Evolutionary conservation across 106 monocot species (phyloP).

Genomic region (Iris macrosiphon): DNA sequence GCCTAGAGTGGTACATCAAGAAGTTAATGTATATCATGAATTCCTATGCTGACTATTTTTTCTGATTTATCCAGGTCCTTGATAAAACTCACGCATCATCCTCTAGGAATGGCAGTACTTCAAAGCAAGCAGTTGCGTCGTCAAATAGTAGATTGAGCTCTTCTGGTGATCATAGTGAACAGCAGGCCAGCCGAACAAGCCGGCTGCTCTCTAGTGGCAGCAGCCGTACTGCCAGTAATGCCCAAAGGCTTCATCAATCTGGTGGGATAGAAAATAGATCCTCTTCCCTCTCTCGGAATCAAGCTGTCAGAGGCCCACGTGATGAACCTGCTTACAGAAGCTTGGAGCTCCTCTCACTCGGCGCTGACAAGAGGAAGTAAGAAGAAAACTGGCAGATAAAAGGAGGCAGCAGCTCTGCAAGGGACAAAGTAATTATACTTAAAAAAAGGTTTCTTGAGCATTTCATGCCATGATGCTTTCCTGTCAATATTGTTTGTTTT

Average conservation of each 20-base stretch:
- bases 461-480: no score
- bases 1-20: no score
- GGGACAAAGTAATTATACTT: no score
- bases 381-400: not conserved
- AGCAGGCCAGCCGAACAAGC: slow-evolving; percentile 21
- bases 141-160: slow-evolving; percentile 25
- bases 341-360: slow-evolving; percentile 52
- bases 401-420: no score
- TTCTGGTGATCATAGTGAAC: slow-evolving; percentile 35
- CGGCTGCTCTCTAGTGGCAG: slow-evolving; percentile 33
- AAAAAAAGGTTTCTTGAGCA: no score
- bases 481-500: no score
- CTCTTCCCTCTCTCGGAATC: slow-evolving; percentile 32
- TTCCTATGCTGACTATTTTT: not conserved
- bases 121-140: slow-evolving; percentile 34
- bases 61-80: not conserved
- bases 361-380: slow-evolving; percentile 50
- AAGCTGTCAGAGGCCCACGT: slow-evolving; percentile 6
- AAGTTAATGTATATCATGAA: no score
- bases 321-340: slow-evolving; percentile 29
- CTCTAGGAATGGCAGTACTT: slow-evolving; percentile 55
- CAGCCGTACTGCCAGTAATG: slow-evolving; percentile 24
- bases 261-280: slow-evolving; percentile 16
- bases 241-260: slow-evolving; percentile 30
- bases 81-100: slow-evolving; percentile 37